Evolutionary conservation across 148 eudicot genomes (phyloP).

Genomic region (Arbutus unedo): DNA sequence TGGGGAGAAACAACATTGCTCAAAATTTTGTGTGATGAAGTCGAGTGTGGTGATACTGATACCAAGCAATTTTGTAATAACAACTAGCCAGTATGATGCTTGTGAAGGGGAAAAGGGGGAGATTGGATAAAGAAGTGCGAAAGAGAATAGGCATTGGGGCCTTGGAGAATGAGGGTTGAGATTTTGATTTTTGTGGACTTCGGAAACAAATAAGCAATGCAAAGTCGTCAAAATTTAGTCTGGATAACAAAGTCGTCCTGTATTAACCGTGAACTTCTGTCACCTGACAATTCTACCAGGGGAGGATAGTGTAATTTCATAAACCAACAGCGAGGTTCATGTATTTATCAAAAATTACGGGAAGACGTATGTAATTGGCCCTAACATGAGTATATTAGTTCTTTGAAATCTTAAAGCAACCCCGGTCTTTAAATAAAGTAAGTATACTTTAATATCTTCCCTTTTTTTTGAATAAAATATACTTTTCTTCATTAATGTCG

Average conservation of each 20-base stretch:
- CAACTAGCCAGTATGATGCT: no score
- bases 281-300: neutral
- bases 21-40: neutral
- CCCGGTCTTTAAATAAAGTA: neutral
- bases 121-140: neutral
- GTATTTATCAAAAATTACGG: neutral
- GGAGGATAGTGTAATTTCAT: neutral
- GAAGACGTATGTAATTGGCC: neutral
- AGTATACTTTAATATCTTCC: neutral
- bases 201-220: neutral
- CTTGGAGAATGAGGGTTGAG: neutral
- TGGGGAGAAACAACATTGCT: neutral
- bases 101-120: neutral
- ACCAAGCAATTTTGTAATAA: no score
- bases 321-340: neutral
- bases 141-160: neutral
- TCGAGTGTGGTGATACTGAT: neutral
- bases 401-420: neutral
- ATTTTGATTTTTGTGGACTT: neutral
- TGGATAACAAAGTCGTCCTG: no score
- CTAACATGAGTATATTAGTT: neutral
- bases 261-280: no score
- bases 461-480: neutral
- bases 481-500: no score
- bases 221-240: neutral